Evolutionary conservation across 2,329 filamentous ascomycete species (phyloP).

Genomic region (Parafenestella ontariensis): DNA sequence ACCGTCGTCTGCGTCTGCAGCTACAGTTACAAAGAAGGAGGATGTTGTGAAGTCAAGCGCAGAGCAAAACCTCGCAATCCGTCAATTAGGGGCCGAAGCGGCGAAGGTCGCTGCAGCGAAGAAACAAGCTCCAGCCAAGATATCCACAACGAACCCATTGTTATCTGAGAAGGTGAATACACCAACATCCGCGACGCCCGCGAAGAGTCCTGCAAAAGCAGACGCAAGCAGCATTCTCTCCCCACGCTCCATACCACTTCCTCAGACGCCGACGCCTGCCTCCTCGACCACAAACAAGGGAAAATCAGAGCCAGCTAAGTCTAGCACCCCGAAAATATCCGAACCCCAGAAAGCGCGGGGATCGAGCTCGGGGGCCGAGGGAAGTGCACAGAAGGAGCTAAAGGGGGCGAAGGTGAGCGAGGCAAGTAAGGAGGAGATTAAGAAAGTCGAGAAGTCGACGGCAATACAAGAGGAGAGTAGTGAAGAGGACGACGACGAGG

Average conservation of each 20-base stretch:
- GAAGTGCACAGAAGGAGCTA: constrained; percentile 23
- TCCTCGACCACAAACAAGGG: neutral
- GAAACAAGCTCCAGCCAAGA: constrained; percentile 41
- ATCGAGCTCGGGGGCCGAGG: no score
- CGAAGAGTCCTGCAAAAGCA: constrained; percentile 32
- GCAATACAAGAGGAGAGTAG: constrained; percentile 36
- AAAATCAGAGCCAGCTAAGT: neutral
- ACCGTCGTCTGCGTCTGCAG: constrained; percentile 13
- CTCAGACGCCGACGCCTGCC: constrained; percentile 28
- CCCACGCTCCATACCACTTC: constrained; percentile 34
- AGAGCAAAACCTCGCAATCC: constrained; percentile 46
- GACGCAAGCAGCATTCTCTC: constrained; percentile 27
- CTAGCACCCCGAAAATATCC: constrained; percentile 23
- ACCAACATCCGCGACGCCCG: constrained; percentile 31
- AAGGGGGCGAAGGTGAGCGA: constrained; percentile 30
- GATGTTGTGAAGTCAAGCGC: constrained; percentile 27
- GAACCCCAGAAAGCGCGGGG: constrained; percentile 27
- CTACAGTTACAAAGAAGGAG: constrained; percentile 32
- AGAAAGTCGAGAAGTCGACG: constrained; percentile 37
- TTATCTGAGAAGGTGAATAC: constrained; percentile 43
- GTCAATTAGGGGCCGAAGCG: constrained; percentile 46
- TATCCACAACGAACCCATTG: constrained; percentile 46
- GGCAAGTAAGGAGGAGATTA: constrained; percentile 38
- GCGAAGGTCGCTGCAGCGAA: constrained; percentile 46
- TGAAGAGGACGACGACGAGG: constrained; percentile 10